Percentiles rank a stretch among this genome's conserved stretches.
Conservation (phyloP, 352 stramenopile species). For the Globisporangium spinosum region DNA sequence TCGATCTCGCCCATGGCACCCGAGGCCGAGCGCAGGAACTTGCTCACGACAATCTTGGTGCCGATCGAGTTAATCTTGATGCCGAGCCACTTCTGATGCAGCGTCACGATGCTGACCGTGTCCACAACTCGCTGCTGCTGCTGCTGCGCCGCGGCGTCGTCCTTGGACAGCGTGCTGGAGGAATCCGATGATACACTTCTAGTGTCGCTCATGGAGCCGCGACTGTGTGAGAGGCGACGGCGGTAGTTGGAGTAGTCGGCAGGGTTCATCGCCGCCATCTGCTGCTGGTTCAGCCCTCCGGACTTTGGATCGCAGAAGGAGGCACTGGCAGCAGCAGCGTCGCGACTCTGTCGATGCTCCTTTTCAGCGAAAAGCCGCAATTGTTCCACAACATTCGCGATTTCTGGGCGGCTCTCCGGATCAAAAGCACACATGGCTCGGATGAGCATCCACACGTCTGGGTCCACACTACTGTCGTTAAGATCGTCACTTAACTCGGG, state of each 20-base stretch:
- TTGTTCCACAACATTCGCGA: slow-evolving; percentile 42
- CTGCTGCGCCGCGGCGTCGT: slow-evolving; percentile 1
- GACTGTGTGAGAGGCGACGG: slow-evolving; percentile 20
- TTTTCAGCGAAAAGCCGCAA: slow-evolving; percentile 45
- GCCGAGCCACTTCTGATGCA: slow-evolving; percentile 69
- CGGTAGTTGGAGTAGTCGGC: slow-evolving; percentile 17
- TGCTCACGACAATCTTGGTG: slow-evolving; percentile 66
- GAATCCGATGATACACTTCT: slow-evolving; percentile 9
- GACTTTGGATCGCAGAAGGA: not conserved
- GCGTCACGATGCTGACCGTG: slow-evolving; percentile 33
- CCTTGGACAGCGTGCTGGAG: slow-evolving; percentile 8
- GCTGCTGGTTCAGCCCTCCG: not conserved
- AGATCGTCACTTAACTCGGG: slow-evolving; percentile 24
- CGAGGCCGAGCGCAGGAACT: slow-evolving; percentile 55
- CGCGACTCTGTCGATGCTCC: slow-evolving; percentile 22
- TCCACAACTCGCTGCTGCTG: slow-evolving; percentile 11
- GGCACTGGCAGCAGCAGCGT: not conserved
- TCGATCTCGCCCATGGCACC: slow-evolving; percentile 69
- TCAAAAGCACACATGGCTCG: not conserved
- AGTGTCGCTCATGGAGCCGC: slow-evolving; percentile 12
- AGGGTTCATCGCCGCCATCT: not conserved
- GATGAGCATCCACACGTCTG: not conserved
- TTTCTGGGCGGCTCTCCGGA: slow-evolving; percentile 32
- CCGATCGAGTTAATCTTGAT: slow-evolving; percentile 79
- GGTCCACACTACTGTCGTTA: not conserved